Percentiles rank a stretch among this genome's conserved stretches.
These are phyloP conservation scores for Panellus pusillus DNA, from an alignment of 768 basidiomycete species.

Conservation along the genomic window DNA sequence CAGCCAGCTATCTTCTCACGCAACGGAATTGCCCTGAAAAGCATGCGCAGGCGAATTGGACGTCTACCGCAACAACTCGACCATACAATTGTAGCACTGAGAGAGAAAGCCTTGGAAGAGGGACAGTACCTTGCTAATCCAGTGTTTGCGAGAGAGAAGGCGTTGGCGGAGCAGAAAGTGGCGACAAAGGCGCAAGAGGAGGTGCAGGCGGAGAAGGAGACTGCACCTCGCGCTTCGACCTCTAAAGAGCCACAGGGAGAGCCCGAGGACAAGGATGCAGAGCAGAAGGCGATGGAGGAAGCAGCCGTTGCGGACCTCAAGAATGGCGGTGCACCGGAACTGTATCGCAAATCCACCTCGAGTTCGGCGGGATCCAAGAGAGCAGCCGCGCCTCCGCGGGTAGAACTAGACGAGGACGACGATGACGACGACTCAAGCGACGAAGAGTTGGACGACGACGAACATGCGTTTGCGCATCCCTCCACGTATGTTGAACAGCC, in stretches of 20 bases:
- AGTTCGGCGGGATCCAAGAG: too few relatives aligned
- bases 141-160: conserved; percentile 11
- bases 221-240: neutral
- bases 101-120: conserved; percentile 28
- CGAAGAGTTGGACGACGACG: conserved; percentile 31
- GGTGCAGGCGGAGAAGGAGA: conserved; percentile 2
- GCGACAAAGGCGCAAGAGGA: conserved; percentile 27
- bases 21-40: conserved; percentile 23
- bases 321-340: conserved; percentile 18
- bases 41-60: conserved; percentile 36
- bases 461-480: conserved; percentile 50
- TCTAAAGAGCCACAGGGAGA: conserved; percentile 2
- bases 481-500: conserved; percentile 45
- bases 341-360: conserved; percentile 9
- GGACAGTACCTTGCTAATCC: conserved; percentile 18
- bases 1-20: conserved; percentile 32
- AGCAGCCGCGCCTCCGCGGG: too few relatives aligned
- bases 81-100: conserved; percentile 31
- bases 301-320: conserved; percentile 15
- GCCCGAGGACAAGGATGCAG: neutral
- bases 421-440: conserved; percentile 33
- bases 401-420: too few relatives aligned
- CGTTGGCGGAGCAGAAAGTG: conserved; percentile 25
- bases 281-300: conserved; percentile 14
- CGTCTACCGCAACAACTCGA: conserved; percentile 28